Evolutionary conservation across 768 basidiomycete species (phyloP).

Genomic region (Pleurotus citrinopileatus): DNA sequence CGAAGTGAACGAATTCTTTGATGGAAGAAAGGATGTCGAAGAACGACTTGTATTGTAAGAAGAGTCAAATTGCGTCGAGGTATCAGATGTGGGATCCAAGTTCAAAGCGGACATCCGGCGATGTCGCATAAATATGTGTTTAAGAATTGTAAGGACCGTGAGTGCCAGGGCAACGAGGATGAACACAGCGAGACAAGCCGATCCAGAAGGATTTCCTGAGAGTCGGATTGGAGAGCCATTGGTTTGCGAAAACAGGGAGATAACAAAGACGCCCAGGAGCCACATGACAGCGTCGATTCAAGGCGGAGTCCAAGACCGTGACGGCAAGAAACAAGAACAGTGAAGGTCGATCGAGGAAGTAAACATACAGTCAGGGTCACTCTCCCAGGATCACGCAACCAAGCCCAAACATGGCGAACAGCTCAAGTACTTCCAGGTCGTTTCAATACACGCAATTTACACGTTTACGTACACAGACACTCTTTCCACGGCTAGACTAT

Average conservation of each 20-base stretch:
- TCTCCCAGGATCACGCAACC: neutral
- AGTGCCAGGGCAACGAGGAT: conserved; percentile 21
- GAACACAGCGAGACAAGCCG: conserved; percentile 24
- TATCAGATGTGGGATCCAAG: conserved; percentile 7
- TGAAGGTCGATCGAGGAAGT: neutral
- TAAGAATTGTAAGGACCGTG: conserved; percentile 23
- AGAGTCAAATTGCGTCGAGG: conserved; percentile 13
- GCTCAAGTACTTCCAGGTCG: neutral
- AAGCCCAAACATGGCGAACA: no score
- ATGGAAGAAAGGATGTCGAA: conserved; percentile 17
- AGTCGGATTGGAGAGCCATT: conserved; percentile 14
- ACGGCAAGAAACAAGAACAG: neutral
- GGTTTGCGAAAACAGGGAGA: conserved; percentile 9
- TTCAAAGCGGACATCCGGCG: conserved; percentile 17
- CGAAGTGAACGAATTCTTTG: neutral
- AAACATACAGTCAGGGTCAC: neutral
- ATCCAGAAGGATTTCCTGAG: conserved; percentile 14
- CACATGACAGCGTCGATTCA: neutral
- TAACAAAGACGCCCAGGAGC: conserved; percentile 10
- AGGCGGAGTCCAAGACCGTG: no score
- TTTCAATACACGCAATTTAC: no score
- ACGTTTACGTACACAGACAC: no score
- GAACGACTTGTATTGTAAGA: conserved; percentile 14
- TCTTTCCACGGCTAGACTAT: no score
- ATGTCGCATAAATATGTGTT: conserved; percentile 25